phyloP scores from a whole-genome alignment of 129 eudicot species.

The Centrapalus pauciflorus region DNA sequence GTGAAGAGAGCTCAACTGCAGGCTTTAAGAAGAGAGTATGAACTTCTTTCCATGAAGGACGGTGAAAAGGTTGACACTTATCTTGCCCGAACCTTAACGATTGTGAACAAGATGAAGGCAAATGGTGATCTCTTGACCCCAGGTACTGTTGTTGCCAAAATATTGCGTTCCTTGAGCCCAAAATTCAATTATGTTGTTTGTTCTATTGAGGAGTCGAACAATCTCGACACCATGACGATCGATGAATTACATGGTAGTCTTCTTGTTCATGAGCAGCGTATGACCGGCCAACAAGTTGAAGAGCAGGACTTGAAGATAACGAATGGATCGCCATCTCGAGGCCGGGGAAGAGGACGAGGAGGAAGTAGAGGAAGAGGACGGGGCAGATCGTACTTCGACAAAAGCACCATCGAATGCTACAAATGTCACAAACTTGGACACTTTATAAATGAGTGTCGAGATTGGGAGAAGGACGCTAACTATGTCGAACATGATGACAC shows the following conservation, averaged over 20 bases:
- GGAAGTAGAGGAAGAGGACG: constrained; percentile 15
- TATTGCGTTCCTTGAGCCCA: not conserved
- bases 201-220: too few relatives aligned
- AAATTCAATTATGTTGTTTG: not conserved
- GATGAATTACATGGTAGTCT: constrained; percentile 12
- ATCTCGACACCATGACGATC: constrained; percentile 1
- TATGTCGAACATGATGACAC: not conserved
- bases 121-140: not conserved
- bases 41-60: not conserved
- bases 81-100: not conserved
- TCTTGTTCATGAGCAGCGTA: constrained; percentile 8
- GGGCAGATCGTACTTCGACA: not conserved
- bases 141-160: not conserved
- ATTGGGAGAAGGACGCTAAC: constrained; percentile 4
- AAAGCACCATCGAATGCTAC: not conserved
- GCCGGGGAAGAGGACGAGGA: not conserved
- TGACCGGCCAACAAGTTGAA: too few relatives aligned
- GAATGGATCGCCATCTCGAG: not conserved
- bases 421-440: constrained; percentile 21
- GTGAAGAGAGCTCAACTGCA: constrained; percentile 2
- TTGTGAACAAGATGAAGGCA: not conserved
- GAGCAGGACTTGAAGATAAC: not conserved
- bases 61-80: constrained; percentile 2
- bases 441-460: constrained; percentile 1
- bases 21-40: not conserved